Conservation (phyloP, 306 rosid genomes). For the Styphnolobium japonicum region DNA sequence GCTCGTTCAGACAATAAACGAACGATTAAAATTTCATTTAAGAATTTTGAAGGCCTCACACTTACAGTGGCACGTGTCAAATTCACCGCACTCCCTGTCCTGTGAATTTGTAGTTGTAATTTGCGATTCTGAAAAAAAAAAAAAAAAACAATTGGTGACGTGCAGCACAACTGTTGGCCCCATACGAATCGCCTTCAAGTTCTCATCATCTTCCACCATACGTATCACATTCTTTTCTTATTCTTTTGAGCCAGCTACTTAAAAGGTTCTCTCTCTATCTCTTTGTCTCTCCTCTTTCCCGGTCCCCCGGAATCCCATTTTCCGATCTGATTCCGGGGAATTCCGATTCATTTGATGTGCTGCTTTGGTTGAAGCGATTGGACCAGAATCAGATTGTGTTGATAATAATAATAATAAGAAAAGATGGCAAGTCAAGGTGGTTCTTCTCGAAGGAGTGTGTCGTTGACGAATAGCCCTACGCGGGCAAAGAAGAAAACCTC, state of each 20-base stretch:
- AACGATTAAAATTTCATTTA: too few relatives aligned
- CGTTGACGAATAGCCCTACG: slow-evolving; percentile 34
- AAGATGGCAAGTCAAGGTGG: slow-evolving; percentile 61
- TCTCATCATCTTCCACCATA: slow-evolving; percentile 32
- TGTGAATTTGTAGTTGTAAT: slow-evolving; percentile 12
- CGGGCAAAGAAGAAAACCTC: slow-evolving; percentile 49
- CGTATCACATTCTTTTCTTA: neutral
- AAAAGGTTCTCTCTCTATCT: slow-evolving; percentile 5
- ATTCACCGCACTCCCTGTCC: neutral
- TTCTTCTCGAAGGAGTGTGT: slow-evolving; percentile 55
- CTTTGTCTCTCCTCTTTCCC: slow-evolving; percentile 24
- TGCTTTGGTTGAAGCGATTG: too few relatives aligned
- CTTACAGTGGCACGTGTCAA: neutral
- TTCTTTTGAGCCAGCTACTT: neutral
- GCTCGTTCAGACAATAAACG: too few relatives aligned
- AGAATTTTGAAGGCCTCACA: neutral
- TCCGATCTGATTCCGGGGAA: slow-evolving; percentile 26
- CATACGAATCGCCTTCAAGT: slow-evolving; percentile 27
- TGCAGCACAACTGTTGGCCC: slow-evolving; percentile 22
- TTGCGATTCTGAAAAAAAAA: neutral
- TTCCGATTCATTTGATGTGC: too few relatives aligned
- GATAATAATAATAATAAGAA: neutral
- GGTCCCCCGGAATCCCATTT: slow-evolving; percentile 49
- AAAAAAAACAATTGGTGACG: slow-evolving; percentile 18
- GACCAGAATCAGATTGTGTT: neutral